Conservation (phyloP, 108 stramenopile genomes). For the Nitzschia sp. region DNA sequence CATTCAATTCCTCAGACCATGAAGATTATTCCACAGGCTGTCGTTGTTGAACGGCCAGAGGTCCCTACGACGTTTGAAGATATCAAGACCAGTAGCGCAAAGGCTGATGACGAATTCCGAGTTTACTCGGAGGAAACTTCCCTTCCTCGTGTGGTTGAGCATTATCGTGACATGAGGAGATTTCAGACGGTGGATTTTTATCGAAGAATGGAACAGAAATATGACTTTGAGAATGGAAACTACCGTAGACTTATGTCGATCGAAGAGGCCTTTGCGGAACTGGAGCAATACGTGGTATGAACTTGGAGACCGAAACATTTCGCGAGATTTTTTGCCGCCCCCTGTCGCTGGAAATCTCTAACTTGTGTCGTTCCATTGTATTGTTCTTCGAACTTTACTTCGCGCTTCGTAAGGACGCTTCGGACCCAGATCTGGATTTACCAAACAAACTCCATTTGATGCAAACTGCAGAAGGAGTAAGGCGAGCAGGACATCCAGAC, state of each 20-base stretch:
- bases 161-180: constrained; percentile 56
- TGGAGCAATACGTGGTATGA: constrained; percentile 63
- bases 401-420: constrained; percentile 46
- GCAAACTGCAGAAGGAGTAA: constrained; percentile 82
- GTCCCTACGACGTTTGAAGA: constrained; percentile 26
- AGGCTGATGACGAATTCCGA: constrained; percentile 62
- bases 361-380: neutral
- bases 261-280: constrained; percentile 67
- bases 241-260: constrained; percentile 69
- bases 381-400: neutral
- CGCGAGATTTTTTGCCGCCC: no score
- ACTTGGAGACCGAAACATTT: neutral
- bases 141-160: constrained; percentile 50
- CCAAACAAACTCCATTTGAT: constrained; percentile 76
- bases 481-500: constrained; percentile 71
- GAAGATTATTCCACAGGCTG: neutral
- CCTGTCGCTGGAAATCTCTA: neutral
- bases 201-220: constrained; percentile 65
- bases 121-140: constrained; percentile 43
- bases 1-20: no score
- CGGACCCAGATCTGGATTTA: constrained; percentile 75
- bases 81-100: constrained; percentile 59
- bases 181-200: constrained; percentile 67
- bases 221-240: constrained; percentile 34
- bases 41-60: constrained; percentile 2